Evolutionary conservation across 257 asterid species (phyloP), one percentile per base, ranked within the genome.

Genomic region (Solanum arcanum): DNA sequence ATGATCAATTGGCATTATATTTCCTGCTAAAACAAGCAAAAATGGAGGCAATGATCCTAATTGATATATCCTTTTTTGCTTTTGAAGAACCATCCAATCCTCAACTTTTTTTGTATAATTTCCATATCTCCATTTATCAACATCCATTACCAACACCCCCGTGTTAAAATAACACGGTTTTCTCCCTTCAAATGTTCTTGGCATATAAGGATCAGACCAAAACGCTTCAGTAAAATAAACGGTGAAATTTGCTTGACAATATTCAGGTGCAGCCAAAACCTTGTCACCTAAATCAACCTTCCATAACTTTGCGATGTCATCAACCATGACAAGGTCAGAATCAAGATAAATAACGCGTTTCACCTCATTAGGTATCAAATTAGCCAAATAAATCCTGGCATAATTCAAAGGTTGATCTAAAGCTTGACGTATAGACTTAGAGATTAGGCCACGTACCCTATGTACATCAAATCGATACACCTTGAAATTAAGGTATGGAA

Each of bases 11-110:
- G 92, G 91, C 89, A 90, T 90, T 8, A 95, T 92, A 4, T 94
- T 92, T 10, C 98, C 96, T 0, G 95, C 97, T 49, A 94, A 86
- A 18, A 94, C 97, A 8, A 94, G 94, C 91, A 94, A 88, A 33
- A 92, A 92, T 1, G 97, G 97, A 5, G 97, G 98, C 91, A 95
- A 76, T 14, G 98, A 95, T 3, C 97, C 98, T 81, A 95, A 83
- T 9, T 92, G 95, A 83, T 94, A 95, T 37, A 95, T 95, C 90
- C 91, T 89, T 85, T 82, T 94, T 6, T 87, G 91, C 84, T 95
- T 95, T 78, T 94, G 97, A 66, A 94, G 92, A 9, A 90, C 62
- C 97, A 94, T 94, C 96, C 98, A 94, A 7, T 91, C 90, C 89
- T 94, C 96, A 14, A 93, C 94, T 46, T 77, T 91, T 23, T 75